Conservation (phyloP, 208 protist species). For the Acanthamoeba triangularis region DNA sequence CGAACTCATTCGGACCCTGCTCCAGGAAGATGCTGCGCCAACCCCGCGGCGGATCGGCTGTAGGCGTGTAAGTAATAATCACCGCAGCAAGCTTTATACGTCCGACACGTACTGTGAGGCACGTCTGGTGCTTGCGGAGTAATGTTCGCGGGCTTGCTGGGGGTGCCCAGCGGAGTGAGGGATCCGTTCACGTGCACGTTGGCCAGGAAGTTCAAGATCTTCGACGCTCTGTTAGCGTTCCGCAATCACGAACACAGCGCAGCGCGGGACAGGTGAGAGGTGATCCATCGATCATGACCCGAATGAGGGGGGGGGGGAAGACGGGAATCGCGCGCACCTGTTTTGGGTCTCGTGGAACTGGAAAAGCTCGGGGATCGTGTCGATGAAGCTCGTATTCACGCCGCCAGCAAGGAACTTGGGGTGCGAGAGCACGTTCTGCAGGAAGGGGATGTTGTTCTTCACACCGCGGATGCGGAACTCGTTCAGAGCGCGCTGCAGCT, state of each 20-base stretch:
- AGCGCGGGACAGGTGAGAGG: neutral
- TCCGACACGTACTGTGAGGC: neutral
- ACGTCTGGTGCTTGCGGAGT: constrained; percentile 68
- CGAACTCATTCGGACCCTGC: constrained; percentile 86
- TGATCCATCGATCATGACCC: neutral
- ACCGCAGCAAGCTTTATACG: neutral
- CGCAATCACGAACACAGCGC: too few species aligned
- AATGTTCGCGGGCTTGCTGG: constrained; percentile 18
- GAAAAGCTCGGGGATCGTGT: constrained; percentile 68
- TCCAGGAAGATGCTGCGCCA: constrained; percentile 69
- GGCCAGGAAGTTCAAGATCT: constrained; percentile 77
- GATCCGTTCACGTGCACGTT: constrained; percentile 77
- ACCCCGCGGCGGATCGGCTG: constrained; percentile 27
- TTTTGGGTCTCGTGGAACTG: constrained; percentile 74
- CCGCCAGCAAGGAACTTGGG: constrained; percentile 84
- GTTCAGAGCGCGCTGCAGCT: constrained; percentile 85
- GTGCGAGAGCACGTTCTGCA: constrained; percentile 88
- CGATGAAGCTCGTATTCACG: constrained; percentile 90
- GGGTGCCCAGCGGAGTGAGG: constrained; percentile 52
- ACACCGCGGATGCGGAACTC: constrained; percentile 89
- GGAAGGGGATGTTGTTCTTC: constrained; percentile 92
- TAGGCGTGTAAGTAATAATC: neutral
- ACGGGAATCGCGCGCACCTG: neutral
- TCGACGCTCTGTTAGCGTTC: neutral
- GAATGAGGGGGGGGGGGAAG: neutral